Evolutionary conservation across 1,284 basidiomycete species (phyloP), one percentile per base, ranked within the genome.

Genomic region (Tylopilus orsonianus): DNA sequence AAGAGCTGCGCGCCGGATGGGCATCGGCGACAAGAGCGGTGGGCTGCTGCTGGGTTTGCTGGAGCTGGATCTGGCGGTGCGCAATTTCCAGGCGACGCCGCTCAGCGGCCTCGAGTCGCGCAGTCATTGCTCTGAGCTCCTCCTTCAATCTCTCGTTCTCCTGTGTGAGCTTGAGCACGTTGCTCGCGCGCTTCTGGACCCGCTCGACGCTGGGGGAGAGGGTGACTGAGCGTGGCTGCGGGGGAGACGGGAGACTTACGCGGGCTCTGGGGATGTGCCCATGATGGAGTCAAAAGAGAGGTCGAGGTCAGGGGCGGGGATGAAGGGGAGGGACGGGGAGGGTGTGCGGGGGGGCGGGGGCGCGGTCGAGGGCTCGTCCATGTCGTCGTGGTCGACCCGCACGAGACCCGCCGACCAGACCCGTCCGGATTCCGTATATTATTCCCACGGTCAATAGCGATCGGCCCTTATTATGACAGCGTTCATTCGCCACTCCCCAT

Each of bases 131-230:
- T 60, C 75, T 79, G 59, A 90, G 73, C 67, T 88, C 81, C 40
- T 77, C 82, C 66, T 84, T 81, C 54, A 90, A 71, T 65, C 83
- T 85, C 63, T 87, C 84, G 67, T 89, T 85, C 72, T 90, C 87
- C 68, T 85, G 75, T 14, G 83, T 75, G 26, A 90, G 72, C 61
- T 83, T 86, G 61, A 87, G 62, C 50, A 90, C 84, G 63, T 85
- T 89, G 59, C 83, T 85, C 30, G 80, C 81, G 54, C 87, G 80
- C 67, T 88, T 90, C 63, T 86, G 74, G 43, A 90, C 74, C 64
- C 80, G 81, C 54, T 78, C 77, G 49, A 68, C 64, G 58, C 84
- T 85, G 56, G 41, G 50, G 52, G 46, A 19, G 37, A 59, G 52
- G 58, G 56, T 59, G 55, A 61, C 55, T 55, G 54, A 59, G 54